A percentile compares a stretch with the other conserved stretches of the same genome.
Conservation (phyloP, 345 rosid genomes). For the Microthlaspi erraticum region DNA sequence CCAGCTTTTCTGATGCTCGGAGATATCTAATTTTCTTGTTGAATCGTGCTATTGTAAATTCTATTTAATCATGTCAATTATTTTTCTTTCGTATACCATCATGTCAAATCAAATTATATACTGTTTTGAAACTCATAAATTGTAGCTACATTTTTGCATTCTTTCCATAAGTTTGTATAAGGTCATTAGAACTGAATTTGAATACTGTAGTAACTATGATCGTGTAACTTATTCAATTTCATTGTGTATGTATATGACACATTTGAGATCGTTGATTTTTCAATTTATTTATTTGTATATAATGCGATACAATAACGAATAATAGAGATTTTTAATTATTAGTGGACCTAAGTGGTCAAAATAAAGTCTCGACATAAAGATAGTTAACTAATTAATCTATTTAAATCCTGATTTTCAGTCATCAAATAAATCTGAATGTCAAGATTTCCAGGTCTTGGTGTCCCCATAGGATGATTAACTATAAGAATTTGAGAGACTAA, state of each 20-base stretch:
- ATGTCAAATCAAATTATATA: background rate
- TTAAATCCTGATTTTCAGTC: background rate
- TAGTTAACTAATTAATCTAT: background rate
- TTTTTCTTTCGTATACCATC: too few relatives aligned
- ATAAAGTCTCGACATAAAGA: conserved; percentile 20
- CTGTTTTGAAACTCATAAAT: background rate
- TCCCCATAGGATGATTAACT: conserved; percentile 22
- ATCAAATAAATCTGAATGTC: conserved; percentile 15
- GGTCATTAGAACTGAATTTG: background rate
- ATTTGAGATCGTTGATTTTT: background rate
- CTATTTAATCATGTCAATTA: too few relatives aligned
- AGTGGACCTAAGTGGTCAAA: conserved; percentile 39
- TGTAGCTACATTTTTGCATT: background rate
- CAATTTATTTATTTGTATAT: background rate
- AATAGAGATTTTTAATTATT: background rate
- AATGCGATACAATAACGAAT: background rate
- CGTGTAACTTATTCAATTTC: background rate
- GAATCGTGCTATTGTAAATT: background rate
- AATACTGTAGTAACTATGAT: too few relatives aligned
- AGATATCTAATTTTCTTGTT: background rate
- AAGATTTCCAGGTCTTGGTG: conserved; percentile 24
- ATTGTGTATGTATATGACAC: background rate
- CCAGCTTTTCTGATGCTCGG: conserved; percentile 37
- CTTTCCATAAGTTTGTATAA: background rate
- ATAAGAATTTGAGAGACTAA: conserved; percentile 6